phyloP scores from a whole-genome alignment of 495 filamentous ascomycete genomes.

The Tuber brumale region DNA sequence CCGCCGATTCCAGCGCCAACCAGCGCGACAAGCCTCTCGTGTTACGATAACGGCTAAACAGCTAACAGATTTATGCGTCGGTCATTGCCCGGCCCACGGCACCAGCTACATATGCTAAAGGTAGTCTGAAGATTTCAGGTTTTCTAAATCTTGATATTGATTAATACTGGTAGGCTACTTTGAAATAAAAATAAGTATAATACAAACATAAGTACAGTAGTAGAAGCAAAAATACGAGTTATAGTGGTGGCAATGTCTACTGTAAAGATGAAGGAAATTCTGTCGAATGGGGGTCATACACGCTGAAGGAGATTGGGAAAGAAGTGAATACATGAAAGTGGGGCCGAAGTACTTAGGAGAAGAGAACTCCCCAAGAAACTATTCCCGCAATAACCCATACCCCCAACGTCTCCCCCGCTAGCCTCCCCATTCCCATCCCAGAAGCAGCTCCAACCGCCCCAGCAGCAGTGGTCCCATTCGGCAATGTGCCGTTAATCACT shows the following conservation, averaged over 20 bases:
- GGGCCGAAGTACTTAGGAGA: not conserved
- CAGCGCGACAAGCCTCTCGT: not conserved
- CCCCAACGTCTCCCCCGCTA: constrained; percentile 2
- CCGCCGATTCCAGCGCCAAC: too few species aligned
- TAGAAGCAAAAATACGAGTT: not conserved
- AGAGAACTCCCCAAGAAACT: constrained; percentile 5
- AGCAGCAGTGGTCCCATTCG: constrained; percentile 70
- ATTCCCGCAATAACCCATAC: constrained; percentile 4
- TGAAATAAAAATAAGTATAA: not conserved
- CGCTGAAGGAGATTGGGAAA: not conserved
- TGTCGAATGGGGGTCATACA: not conserved
- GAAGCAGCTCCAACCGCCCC: constrained; percentile 47
- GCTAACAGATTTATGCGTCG: not conserved
- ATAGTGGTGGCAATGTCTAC: not conserved
- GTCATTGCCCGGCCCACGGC: not conserved
- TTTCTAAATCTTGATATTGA: not conserved
- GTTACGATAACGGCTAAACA: not conserved
- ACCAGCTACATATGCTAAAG: not conserved
- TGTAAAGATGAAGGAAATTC: not conserved
- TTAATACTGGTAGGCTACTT: not conserved
- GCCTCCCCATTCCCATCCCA: constrained; percentile 23
- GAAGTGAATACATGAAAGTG: not conserved
- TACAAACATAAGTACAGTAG: not conserved
- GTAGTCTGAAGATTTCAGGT: not conserved
- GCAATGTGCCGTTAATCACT: constrained; percentile 76